Conservation (phyloP, 2,329 filamentous ascomycete species). For the Colletotrichum tabaci region DNA sequence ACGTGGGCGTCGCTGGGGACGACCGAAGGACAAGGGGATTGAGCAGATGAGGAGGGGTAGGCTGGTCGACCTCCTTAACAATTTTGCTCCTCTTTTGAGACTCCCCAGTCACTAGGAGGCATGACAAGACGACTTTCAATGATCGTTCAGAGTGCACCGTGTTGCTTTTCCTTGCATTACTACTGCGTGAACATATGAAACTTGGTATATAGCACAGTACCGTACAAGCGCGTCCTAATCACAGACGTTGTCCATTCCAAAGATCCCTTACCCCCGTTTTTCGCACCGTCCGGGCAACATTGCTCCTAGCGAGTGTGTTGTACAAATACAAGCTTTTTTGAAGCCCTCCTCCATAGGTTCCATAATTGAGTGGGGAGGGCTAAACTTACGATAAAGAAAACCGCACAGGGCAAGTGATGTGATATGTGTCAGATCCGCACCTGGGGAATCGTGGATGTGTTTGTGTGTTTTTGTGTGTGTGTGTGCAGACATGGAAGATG, state of each 20-base stretch:
- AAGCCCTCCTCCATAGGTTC: not conserved
- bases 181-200: slow-evolving; percentile 17
- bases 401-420: slow-evolving; percentile 3
- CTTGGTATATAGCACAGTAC: slow-evolving; percentile 40
- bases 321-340: slow-evolving; percentile 18
- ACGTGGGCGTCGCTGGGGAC: not conserved
- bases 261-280: not conserved
- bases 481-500: not conserved
- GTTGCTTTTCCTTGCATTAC: not conserved
- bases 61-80: too few relatives aligned
- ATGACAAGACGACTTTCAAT: not conserved
- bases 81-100: not conserved
- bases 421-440: not conserved
- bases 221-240: slow-evolving; percentile 23
- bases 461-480: too few relatives aligned
- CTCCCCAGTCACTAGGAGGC: not conserved
- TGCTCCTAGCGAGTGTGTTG: slow-evolving; percentile 34
- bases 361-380: slow-evolving; percentile 10
- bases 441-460: not conserved
- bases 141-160: slow-evolving; percentile 2
- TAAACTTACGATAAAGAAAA: slow-evolving; percentile 26
- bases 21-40: not conserved
- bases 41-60: not conserved
- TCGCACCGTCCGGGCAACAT: not conserved
- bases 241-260: not conserved